Conservation (phyloP, 805 yeast species). For the Cyberlindnera samutprakarnensis region DNA sequence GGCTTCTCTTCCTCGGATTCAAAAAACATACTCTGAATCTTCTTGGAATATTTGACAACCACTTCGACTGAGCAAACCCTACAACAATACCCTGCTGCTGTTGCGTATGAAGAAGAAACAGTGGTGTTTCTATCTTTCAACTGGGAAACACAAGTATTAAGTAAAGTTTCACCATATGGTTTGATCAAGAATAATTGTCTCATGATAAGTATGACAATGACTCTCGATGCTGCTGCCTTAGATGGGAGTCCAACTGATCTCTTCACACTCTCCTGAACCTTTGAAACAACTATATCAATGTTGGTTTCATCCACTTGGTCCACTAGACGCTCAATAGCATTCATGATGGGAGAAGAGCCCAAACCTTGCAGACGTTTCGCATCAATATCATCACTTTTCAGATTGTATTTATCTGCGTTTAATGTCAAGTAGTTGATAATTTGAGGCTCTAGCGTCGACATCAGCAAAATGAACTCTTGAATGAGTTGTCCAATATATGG, state of each 20-base stretch:
- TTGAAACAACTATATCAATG: constrained; percentile 32
- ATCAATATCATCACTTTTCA: constrained; percentile 67
- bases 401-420: constrained; percentile 82
- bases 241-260: constrained; percentile 85
- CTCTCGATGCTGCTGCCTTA: constrained; percentile 74
- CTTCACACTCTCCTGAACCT: constrained; percentile 49
- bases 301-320: constrained; percentile 44
- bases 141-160: constrained; percentile 51
- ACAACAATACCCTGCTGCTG: constrained; percentile 72
- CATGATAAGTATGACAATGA: constrained; percentile 56
- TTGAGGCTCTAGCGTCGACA: constrained; percentile 91
- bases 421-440: constrained; percentile 75
- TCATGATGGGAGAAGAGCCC: constrained; percentile 83
- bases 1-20: constrained; percentile 40
- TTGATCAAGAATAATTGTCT: constrained; percentile 40
- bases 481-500: constrained; percentile 65
- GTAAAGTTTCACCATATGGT: constrained; percentile 55
- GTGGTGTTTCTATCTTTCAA: constrained; percentile 65
- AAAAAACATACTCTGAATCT: constrained; percentile 51
- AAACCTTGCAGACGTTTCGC: constrained; percentile 66
- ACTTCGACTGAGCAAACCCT: constrained; percentile 49
- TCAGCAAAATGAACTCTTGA: constrained; percentile 57
- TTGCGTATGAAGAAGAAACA: constrained; percentile 67
- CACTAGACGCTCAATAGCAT: constrained; percentile 66
- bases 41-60: constrained; percentile 45